phyloP scores from a whole-genome alignment of 2,329 filamentous ascomycete species.

The Aquanectria penicillioides region DNA sequence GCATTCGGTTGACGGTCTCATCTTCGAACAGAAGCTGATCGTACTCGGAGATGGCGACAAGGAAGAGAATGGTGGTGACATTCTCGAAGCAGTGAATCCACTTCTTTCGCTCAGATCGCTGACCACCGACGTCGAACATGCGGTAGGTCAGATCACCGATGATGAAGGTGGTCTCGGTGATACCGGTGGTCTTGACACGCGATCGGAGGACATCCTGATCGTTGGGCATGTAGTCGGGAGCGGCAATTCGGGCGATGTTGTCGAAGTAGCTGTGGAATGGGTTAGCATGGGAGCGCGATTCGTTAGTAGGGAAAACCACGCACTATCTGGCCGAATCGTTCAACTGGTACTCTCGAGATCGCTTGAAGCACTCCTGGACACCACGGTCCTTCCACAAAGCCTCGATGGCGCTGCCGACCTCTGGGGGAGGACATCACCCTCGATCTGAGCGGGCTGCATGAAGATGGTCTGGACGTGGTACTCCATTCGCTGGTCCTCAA shows the following conservation, averaged over 20 bases:
- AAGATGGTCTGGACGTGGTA: slow-evolving; percentile 99
- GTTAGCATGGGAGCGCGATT: slow-evolving; percentile 45
- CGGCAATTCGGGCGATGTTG: slow-evolving; percentile 89
- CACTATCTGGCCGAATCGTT: slow-evolving; percentile 98
- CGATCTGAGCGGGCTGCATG: slow-evolving; percentile 97
- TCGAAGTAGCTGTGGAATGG: slow-evolving; percentile 85
- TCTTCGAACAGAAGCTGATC: slow-evolving; percentile 96
- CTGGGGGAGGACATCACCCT: slow-evolving; percentile 92
- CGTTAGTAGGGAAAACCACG: slow-evolving; percentile 50
- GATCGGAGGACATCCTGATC: slow-evolving; percentile 95
- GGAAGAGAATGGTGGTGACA: slow-evolving; percentile 94
- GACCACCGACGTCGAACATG: slow-evolving; percentile 97
- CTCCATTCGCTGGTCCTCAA: slow-evolving; percentile 92
- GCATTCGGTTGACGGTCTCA: slow-evolving; percentile 95
- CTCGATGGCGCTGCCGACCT: slow-evolving; percentile 93
- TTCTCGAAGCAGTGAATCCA: slow-evolving; percentile 99
- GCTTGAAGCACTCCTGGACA: slow-evolving; percentile 94
- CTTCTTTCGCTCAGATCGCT: slow-evolving; percentile 97
- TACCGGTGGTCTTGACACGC: slow-evolving; percentile 97
- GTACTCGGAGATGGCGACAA: slow-evolving; percentile 97
- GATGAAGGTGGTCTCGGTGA: slow-evolving; percentile 95
- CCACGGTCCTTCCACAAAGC: slow-evolving; percentile 92
- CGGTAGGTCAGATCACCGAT: slow-evolving; percentile 94
- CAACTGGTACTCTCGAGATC: slow-evolving; percentile 94
- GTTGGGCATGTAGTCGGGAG: slow-evolving; percentile 92